phyloP scores from a whole-genome alignment of 2,329 filamentous ascomycete species.

The Berkeleyomyces basicola region DNA sequence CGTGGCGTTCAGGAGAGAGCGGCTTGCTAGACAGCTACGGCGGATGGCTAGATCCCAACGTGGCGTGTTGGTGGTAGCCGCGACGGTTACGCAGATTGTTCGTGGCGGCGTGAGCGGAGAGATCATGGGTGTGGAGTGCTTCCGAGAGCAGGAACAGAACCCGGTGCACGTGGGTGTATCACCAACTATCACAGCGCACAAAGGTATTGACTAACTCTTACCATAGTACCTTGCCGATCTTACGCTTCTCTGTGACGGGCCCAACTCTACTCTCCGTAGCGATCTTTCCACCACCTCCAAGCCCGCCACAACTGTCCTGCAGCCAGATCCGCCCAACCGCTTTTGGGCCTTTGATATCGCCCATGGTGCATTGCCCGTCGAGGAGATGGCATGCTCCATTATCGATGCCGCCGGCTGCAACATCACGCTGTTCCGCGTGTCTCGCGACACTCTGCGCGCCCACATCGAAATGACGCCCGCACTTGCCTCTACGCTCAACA shows the following conservation, averaged over 20 bases:
- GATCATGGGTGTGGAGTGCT: conserved; percentile 9
- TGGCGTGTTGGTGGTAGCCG: conserved; percentile 1
- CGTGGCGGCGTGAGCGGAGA: conserved; percentile 8
- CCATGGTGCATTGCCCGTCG: conserved; percentile 13
- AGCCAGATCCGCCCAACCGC: conserved; percentile 17
- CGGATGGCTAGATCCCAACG: background rate
- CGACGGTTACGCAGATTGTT: conserved; percentile 9
- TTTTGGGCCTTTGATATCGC: conserved; percentile 19
- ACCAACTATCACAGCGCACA: background rate
- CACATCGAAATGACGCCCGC: conserved; percentile 16
- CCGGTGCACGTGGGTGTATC: conserved; percentile 7
- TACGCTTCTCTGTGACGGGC: conserved; percentile 11
- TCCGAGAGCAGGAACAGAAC: background rate
- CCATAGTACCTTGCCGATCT: conserved; percentile 10
- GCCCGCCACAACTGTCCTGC: conserved; percentile 16
- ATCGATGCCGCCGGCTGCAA: conserved; percentile 19
- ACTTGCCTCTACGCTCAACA: conserved; percentile 15
- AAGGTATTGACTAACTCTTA: background rate
- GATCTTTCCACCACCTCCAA: conserved; percentile 18
- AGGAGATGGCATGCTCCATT: conserved; percentile 17
- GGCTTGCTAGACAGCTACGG: background rate
- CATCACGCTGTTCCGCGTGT: conserved; percentile 17
- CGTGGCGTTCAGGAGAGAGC: background rate
- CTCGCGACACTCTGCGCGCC: conserved; percentile 19
- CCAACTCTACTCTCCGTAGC: conserved; percentile 8